phyloP scores from a whole-genome alignment of 2,329 filamentous ascomycete species.

The Penicillium paneum region DNA sequence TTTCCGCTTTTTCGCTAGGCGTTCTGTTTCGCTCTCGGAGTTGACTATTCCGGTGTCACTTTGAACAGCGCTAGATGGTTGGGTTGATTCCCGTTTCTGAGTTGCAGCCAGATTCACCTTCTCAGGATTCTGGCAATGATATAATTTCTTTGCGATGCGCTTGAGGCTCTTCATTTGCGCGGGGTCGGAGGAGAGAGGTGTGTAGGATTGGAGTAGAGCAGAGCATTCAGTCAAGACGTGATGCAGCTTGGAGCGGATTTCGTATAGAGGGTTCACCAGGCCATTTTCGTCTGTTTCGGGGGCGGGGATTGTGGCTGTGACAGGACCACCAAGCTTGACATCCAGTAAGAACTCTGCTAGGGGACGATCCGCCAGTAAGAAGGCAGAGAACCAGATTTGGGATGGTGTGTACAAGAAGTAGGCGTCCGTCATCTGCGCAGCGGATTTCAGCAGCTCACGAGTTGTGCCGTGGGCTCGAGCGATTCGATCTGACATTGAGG shows the following conservation, averaged over 20 bases:
- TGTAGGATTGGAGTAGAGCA: conserved; percentile 40
- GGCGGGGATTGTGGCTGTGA: conserved; percentile 13
- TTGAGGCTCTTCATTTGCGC: conserved; percentile 44
- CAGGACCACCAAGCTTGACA: conserved; percentile 38
- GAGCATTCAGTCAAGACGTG: conserved; percentile 40
- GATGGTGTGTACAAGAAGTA: conserved; percentile 95
- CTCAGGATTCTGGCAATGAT: conserved; percentile 49
- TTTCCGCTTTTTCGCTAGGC: conserved; percentile 41
- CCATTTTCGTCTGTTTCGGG: conserved; percentile 2
- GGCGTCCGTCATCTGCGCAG: conserved; percentile 83
- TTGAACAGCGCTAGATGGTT: conserved; percentile 17
- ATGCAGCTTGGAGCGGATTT: conserved; percentile 39
- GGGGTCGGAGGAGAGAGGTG: conserved; percentile 37
- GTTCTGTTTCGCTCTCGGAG: conserved; percentile 38
- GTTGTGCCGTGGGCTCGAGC: conserved; percentile 68
- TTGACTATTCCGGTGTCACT: conserved; percentile 25
- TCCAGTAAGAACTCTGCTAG: conserved; percentile 46
- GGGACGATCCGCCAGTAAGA: conserved; percentile 67
- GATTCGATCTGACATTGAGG: conserved; percentile 47
- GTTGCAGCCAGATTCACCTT: conserved; percentile 41
- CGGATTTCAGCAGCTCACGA: conserved; percentile 70
- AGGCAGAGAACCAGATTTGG: conserved; percentile 84
- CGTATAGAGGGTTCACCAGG: conserved; percentile 24
- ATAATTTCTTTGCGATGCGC: conserved; percentile 50
- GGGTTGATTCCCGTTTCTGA: conserved; percentile 43